Base-by-base conservation (phyloP, 2,329 filamentous ascomycete genomes). In the Botrytis aclada region DNA sequence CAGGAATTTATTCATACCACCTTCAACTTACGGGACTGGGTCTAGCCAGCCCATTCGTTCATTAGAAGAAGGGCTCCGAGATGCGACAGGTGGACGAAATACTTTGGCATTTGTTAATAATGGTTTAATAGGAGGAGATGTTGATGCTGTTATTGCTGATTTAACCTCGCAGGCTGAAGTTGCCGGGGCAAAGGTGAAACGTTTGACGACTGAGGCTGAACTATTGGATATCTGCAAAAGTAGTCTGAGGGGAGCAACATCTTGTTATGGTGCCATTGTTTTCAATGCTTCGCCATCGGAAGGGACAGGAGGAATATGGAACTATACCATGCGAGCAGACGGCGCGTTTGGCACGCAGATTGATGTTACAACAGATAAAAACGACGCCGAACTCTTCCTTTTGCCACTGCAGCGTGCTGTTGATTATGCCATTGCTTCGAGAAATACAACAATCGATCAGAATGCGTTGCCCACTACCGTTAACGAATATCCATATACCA, bases 281-380 rank as follows among this genome's bases (percentile, higher is more conserved):
- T 95, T 97, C 83, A 85, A 89, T 71, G 91, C 91, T 0, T 97
- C 93, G 8, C 93, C 94, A 0, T 86, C 82, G 1, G 90, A 96
- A 82, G 93, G 93, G 16, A 75, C 81, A 1, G 87, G 86, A 10
- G 87, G 87, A 2, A 82, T 88, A 62, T 97, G 95, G 95, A 97
- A 96, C 82, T 98, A 97, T 80, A 95, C 93, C 0, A 85, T 97
- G 39, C 86, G 93, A 72, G 90, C 90, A 4, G 95, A 97, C 80
- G 91, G 91, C 51, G 85, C 89, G 0, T 85, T 97, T 73, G 90
- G 90, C 32, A 81, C 82, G 12, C 88, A 86, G 71, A 89, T 97
- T 74, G 86, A 91, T 75, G 87, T 92, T 43, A 84, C 90, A 47
- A 84, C 84, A n/a, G 82, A 85, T 62, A 85, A 86, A 76, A 97